These are phyloP conservation scores for Hortiboletus campestris DNA, from an alignment of 768 basidiomycete species.

Conservation along the genomic window DNA sequence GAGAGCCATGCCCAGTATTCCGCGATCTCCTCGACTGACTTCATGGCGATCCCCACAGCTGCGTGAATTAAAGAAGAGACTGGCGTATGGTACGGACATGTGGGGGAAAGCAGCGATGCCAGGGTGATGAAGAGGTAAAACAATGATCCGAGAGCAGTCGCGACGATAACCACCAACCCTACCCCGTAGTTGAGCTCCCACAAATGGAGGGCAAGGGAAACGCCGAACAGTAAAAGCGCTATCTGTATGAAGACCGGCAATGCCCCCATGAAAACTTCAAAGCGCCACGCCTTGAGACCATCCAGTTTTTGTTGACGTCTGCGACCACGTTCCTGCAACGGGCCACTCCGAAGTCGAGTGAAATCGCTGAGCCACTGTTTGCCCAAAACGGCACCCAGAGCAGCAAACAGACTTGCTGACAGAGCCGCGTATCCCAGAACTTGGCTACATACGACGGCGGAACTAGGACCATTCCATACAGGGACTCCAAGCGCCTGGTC, in stretches of 20 bases:
- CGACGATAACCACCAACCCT: conserved; percentile 9
- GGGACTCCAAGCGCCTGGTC: conserved; percentile 2
- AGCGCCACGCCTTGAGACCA: conserved; percentile 19
- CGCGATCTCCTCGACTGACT: not conserved
- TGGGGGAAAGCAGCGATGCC: conserved; percentile 8
- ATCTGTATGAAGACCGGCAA: conserved; percentile 20
- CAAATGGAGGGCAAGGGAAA: conserved; percentile 12
- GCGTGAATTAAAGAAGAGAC: conserved; percentile 9
- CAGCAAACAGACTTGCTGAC: conserved; percentile 20
- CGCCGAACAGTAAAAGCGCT: conserved; percentile 21
- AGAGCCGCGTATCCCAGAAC: conserved; percentile 21
- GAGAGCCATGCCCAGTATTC: conserved; percentile 6
- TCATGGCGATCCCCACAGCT: not conserved
- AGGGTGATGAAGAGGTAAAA: conserved; percentile 20
- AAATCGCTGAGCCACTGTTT: conserved; percentile 17
- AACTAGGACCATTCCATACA: conserved; percentile 18
- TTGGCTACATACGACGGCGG: conserved; percentile 13
- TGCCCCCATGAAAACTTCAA: conserved; percentile 9
- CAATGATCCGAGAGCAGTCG: conserved; percentile 8
- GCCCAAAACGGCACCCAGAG: conserved; percentile 20
- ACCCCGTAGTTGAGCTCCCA: conserved; percentile 13
- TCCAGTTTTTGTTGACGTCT: conserved; percentile 17
- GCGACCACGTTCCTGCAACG: conserved; percentile 12
- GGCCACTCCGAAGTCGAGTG: conserved; percentile 9
- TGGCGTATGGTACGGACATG: conserved; percentile 22